phyloP scores from a whole-genome alignment of 2,329 filamentous ascomycete species.

The Cylindrodendrum hubeiense region DNA sequence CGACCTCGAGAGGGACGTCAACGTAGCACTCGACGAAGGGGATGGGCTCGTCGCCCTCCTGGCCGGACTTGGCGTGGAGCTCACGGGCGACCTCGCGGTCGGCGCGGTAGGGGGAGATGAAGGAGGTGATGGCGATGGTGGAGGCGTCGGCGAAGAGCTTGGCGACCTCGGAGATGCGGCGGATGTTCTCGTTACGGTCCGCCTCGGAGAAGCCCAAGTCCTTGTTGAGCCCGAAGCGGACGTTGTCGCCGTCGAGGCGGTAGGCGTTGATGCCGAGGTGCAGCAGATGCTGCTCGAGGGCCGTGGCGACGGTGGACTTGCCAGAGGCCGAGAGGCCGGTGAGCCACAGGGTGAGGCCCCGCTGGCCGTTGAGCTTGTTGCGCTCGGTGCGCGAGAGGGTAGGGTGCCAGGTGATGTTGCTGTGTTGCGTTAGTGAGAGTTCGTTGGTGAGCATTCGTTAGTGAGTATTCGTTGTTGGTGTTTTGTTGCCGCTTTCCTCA shows the following conservation, averaged over 20 bases:
- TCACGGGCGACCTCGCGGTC: constrained; percentile 87
- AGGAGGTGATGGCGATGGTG: constrained; percentile 90
- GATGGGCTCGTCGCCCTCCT: constrained; percentile 74
- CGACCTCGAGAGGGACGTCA: constrained; percentile 90
- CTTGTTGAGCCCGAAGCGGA: constrained; percentile 98
- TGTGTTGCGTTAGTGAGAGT: constrained; percentile 52
- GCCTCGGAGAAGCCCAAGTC: constrained; percentile 94
- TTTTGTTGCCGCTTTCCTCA: constrained; percentile 9
- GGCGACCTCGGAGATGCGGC: constrained; percentile 94
- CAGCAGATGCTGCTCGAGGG: constrained; percentile 95
- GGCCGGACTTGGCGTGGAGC: constrained; percentile 73
- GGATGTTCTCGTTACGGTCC: constrained; percentile 98
- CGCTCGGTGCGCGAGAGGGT: constrained; percentile 85
- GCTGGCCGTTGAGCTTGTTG: constrained; percentile 80
- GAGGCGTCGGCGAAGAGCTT: constrained; percentile 95
- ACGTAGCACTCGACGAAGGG: constrained; percentile 96
- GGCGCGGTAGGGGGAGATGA: constrained; percentile 94
- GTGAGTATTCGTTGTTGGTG: constrained; percentile 18
- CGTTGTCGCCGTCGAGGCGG: constrained; percentile 97
- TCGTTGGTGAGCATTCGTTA: constrained; percentile 7
- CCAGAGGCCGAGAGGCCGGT: constrained; percentile 96
- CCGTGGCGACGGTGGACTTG: constrained; percentile 96
- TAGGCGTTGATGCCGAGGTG: constrained; percentile 87
- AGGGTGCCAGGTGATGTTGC: constrained; percentile 92
- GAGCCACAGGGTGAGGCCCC: constrained; percentile 96